Percentiles rank a stretch among this genome's conserved stretches.
Conservation (phyloP, 352 stramenopile genomes). For the Phytophthora idaei region DNA sequence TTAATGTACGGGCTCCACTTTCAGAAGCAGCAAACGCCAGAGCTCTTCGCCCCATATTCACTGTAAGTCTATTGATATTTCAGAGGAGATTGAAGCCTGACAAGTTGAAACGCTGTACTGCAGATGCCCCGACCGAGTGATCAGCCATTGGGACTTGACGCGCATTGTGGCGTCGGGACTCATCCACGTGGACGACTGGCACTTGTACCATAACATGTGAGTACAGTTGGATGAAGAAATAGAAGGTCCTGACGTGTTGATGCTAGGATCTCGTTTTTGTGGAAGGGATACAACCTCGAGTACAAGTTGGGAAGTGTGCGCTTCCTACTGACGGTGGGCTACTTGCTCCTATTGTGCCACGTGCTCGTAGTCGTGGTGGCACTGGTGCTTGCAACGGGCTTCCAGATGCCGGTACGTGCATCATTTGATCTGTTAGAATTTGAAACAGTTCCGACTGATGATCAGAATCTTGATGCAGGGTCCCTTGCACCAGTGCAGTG, state of each 20-base stretch:
- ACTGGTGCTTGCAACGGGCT: conserved; percentile 35
- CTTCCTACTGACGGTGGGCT: conserved; percentile 53
- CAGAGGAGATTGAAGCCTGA: background rate
- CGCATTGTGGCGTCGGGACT: conserved; percentile 78
- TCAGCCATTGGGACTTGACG: conserved; percentile 45
- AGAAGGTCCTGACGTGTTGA: conserved; percentile 12
- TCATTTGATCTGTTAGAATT: background rate
- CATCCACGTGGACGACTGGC: conserved; percentile 87
- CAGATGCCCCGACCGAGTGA: conserved; percentile 75
- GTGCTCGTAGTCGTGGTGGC: conserved; percentile 54
- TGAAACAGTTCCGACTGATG: too few relatives aligned
- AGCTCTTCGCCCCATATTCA: conserved; percentile 47
- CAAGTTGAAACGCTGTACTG: background rate
- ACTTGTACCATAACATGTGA: conserved; percentile 93
- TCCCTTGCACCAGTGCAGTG: conserved; percentile 65
- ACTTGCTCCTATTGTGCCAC: conserved; percentile 72
- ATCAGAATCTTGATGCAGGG: conserved; percentile 22
- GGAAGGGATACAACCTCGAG: conserved; percentile 89
- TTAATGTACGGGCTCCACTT: conserved; percentile 64
- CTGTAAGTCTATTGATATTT: conserved; percentile 36
- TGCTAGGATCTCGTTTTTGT: conserved; percentile 80
- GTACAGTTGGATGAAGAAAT: background rate
- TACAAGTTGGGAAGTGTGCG: conserved; percentile 53
- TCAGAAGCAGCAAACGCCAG: conserved; percentile 47
- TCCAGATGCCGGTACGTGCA: conserved; percentile 29